Evolutionary conservation across 305 asterid species (phyloP), one percentile per base, ranked within the genome.

Genomic region (Solanum hybrid): DNA sequence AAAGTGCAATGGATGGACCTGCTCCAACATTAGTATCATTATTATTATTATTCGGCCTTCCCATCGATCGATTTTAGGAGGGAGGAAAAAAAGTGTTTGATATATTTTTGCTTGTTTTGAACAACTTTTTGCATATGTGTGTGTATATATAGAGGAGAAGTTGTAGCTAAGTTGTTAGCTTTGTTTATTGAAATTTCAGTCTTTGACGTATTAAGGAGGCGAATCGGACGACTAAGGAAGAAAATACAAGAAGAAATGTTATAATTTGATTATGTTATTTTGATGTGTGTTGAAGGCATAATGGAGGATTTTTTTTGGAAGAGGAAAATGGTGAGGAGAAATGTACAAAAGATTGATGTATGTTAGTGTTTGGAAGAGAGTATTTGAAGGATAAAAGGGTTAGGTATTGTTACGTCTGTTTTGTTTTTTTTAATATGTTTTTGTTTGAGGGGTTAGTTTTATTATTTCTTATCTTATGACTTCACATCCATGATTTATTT

Each of bases 1-100:
- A 57, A 40, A 78, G 29, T 75, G 57, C 90, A 35, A 88, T 88
- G 2, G 90, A 88, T n/a, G 87, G 74, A 78, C 90, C 90, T 61
- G 46, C 86, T 34, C 18, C 86, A 34, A 35, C 61, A n/a, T 61
- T 78, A 22, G 8, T 6, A 46, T 75, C 76, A 28, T 29, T 28
- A 8, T 26, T 77, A 10, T 57, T 33, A 10, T 24, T 57, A 9
- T 35, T n/a, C n/a, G 3, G 24, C 36, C 78, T 78, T 16, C 67
- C 90, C 87, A 88, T 88, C 3, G 57, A 42, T 88, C 34, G 12
- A 61, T 37, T 29, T 13, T 13, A 16, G 11, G 26, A 61, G 69
- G 22, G 12, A 22, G 33, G 13, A 46, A 33, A 22, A 6, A 6
- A 10, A 73, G 6, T 35, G 39, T 88, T 69, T 35, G 85, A 14